Evolutionary conservation across 2,329 filamentous ascomycete genomes (phyloP).

Genomic region (Venturia pyrina): DNA sequence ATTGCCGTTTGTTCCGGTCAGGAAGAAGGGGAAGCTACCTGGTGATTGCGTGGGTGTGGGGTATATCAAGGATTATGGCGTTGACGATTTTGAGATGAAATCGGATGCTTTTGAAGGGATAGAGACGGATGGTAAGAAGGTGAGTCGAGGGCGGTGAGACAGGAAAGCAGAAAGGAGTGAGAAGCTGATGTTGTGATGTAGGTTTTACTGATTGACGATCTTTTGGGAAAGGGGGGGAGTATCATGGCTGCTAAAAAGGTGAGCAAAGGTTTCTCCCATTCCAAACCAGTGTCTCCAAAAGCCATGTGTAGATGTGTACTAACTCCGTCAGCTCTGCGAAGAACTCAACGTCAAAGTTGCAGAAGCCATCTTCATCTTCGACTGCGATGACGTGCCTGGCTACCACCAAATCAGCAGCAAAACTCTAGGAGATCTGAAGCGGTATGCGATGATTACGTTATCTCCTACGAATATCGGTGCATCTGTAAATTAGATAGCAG

Average conservation of each 20-base stretch:
- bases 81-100: slow-evolving; percentile 1
- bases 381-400: not conserved
- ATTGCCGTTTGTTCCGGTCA: not conserved
- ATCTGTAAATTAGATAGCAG: not conserved
- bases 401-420: not conserved
- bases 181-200: not conserved
- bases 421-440: not conserved
- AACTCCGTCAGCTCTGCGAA: not conserved
- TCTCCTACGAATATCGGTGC: not conserved
- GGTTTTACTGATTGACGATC: not conserved
- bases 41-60: not conserved
- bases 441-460: not conserved
- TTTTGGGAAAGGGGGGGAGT: not conserved
- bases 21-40: not conserved
- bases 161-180: too few species aligned
- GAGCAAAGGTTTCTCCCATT: not conserved
- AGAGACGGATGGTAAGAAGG: not conserved
- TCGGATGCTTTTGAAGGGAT: not conserved
- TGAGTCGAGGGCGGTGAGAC: not conserved
- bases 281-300: not conserved
- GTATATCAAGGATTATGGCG: not conserved
- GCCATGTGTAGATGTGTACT: too few species aligned
- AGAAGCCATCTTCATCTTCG: slow-evolving; percentile 1
- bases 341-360: not conserved
- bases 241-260: slow-evolving; percentile 4